A percentile compares a stretch with the other conserved stretches of the same genome.
These are phyloP conservation scores for Fraxinus nigra DNA, from an alignment of 305 asterid genomes.

Conservation along the genomic window DNA sequence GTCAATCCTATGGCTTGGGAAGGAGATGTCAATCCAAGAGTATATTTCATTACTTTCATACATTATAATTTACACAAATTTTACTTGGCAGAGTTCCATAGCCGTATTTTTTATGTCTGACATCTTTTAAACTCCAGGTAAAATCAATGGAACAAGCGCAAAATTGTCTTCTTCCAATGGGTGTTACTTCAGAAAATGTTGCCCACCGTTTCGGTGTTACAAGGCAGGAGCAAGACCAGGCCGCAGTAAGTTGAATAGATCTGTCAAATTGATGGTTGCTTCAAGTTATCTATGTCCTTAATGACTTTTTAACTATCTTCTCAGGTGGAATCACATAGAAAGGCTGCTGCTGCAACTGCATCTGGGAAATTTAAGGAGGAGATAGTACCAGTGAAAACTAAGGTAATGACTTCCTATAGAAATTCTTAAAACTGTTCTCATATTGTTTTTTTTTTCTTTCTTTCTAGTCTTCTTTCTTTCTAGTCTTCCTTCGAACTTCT, in stretches of 20 bases:
- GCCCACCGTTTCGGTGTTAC: slow-evolving; percentile 87
- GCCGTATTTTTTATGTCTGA: background rate
- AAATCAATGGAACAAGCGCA: slow-evolving; percentile 77
- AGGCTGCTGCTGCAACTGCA: slow-evolving; percentile 98
- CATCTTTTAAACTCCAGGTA: slow-evolving; percentile 44
- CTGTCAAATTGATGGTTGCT: slow-evolving; percentile 6
- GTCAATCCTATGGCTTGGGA: slow-evolving; percentile 92
- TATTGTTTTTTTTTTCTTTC: background rate
- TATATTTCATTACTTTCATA: slow-evolving; percentile 23
- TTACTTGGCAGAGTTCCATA: background rate
- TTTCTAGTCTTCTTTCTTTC: background rate
- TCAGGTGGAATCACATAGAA: slow-evolving; percentile 91
- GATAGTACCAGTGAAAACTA: slow-evolving; percentile 78
- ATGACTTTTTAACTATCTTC: slow-evolving; percentile 9
- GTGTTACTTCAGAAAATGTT: slow-evolving; percentile 93
- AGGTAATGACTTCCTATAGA: slow-evolving; percentile 30
- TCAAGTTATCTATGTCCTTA: slow-evolving; percentile 24
- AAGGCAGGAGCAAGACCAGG: slow-evolving; percentile 94
- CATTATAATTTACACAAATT: slow-evolving; percentile 6
- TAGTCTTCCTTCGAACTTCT: background rate
- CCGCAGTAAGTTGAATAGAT: slow-evolving; percentile 64
- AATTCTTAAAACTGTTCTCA: background rate
- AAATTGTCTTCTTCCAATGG: slow-evolving; percentile 99
- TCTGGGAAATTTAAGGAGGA: slow-evolving; percentile 88
- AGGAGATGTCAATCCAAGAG: slow-evolving; percentile 92